phyloP scores from a whole-genome alignment of 371 early-diverging fungal genomes.

The Phascolomyces articulosus region DNA sequence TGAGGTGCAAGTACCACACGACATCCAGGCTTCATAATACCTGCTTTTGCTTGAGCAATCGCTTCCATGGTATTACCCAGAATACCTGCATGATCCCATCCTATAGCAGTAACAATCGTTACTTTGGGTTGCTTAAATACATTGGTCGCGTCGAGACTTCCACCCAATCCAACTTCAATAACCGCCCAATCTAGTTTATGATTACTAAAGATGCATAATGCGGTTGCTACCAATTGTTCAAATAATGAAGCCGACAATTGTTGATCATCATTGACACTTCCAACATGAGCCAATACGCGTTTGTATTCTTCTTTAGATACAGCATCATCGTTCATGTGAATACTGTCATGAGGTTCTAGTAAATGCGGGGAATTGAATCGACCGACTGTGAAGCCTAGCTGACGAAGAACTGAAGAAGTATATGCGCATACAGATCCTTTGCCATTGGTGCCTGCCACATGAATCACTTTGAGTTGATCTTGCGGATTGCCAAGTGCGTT shows the following conservation, averaged over 20 bases:
- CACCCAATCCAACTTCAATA: constrained; percentile 86
- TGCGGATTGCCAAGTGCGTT: constrained; percentile 64
- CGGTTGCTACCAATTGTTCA: constrained; percentile 66
- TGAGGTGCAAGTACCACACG: constrained; percentile 61
- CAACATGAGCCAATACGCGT: constrained; percentile 29
- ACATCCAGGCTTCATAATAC: constrained; percentile 66
- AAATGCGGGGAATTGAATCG: constrained; percentile 84
- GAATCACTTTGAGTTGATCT: constrained; percentile 74
- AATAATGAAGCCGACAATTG: constrained; percentile 51
- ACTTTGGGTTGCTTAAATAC: constrained; percentile 58
- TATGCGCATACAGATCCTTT: constrained; percentile 81
- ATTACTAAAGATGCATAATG: constrained; percentile 60
- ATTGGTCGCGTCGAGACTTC: constrained; percentile 83
- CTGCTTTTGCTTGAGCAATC: constrained; percentile 80
- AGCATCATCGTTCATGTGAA: constrained; percentile 58
- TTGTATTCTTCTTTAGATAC: constrained; percentile 43
- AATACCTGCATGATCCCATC: constrained; percentile 74
- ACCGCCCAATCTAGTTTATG: constrained; percentile 66
- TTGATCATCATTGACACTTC: constrained; percentile 23
- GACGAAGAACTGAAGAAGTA: constrained; percentile 49
- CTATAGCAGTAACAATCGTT: constrained; percentile 69
- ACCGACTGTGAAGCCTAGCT: constrained; percentile 51
- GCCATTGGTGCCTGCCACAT: constrained; percentile 59
- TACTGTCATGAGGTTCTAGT: constrained; percentile 65
- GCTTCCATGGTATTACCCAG: constrained; percentile 68